These are phyloP conservation scores for Colletotrichum paranaense DNA, from an alignment of 2,329 filamentous ascomycete genomes.

Conservation along the genomic window DNA sequence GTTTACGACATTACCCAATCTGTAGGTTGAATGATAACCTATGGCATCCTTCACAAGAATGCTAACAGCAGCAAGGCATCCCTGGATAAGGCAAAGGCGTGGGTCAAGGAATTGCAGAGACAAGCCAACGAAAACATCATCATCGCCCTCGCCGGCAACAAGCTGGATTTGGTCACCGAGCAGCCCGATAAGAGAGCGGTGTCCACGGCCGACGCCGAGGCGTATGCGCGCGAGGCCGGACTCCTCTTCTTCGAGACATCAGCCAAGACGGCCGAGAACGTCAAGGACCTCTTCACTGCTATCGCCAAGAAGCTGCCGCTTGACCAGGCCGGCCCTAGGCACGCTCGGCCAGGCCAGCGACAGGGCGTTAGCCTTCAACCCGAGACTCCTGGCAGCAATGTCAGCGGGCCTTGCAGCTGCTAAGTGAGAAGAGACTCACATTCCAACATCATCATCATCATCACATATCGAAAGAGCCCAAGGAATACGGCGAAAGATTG, in stretches of 20 bases:
- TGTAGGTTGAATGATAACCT: slow-evolving; percentile 66
- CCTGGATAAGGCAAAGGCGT: slow-evolving; percentile 98
- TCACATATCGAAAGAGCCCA: neutral
- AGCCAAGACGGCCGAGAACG: slow-evolving; percentile 96
- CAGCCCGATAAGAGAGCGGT: slow-evolving; percentile 97
- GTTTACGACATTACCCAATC: slow-evolving; percentile 99
- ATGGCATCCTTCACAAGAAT: slow-evolving; percentile 36
- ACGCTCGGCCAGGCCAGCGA: slow-evolving; percentile 75
- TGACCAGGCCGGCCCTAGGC: slow-evolving; percentile 93
- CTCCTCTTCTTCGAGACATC: slow-evolving; percentile 99
- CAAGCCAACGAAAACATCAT: slow-evolving; percentile 99
- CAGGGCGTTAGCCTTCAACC: slow-evolving; percentile 68
- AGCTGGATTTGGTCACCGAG: slow-evolving; percentile 94
- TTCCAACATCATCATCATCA: neutral
- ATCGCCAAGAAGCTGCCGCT: slow-evolving; percentile 98
- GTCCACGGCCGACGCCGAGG: slow-evolving; percentile 87
- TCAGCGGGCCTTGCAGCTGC: slow-evolving; percentile 67
- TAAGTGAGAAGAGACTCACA: slow-evolving; percentile 47
- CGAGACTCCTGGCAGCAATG: slow-evolving; percentile 69
- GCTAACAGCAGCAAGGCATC: slow-evolving; percentile 73
- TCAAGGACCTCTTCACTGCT: slow-evolving; percentile 93
- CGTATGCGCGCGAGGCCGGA: slow-evolving; percentile 92
- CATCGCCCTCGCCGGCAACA: slow-evolving; percentile 97
- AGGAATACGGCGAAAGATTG: slow-evolving; percentile 9
- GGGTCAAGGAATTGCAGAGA: slow-evolving; percentile 98